Evolutionary conservation across 2,329 filamentous ascomycete species (phyloP).

Genomic region (Ceratocystis papillata): DNA sequence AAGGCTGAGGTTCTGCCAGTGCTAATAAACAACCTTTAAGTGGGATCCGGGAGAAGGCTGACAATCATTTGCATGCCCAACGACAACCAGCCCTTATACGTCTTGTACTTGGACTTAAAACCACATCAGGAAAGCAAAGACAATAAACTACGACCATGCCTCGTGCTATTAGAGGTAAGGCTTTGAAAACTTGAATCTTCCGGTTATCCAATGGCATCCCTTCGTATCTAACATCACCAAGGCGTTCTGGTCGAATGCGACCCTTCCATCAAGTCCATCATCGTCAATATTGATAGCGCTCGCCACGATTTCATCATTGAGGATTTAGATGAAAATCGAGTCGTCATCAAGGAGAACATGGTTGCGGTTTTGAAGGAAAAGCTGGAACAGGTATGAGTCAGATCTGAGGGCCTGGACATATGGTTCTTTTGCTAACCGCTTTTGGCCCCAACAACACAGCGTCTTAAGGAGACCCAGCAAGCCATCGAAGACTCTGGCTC

Average conservation of each 20-base stretch:
- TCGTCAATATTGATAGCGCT: slow-evolving; percentile 61
- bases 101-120: background rate
- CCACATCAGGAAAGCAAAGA: background rate
- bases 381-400: slow-evolving; percentile 49
- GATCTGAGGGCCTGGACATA: background rate
- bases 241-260: slow-evolving; percentile 72
- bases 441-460: slow-evolving; percentile 30
- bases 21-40: background rate
- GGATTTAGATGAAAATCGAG: slow-evolving; percentile 64
- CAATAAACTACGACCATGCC: slow-evolving; percentile 36
- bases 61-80: background rate
- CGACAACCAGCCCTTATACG: background rate
- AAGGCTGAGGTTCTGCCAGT: background rate
- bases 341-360: slow-evolving; percentile 66
- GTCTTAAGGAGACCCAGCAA: slow-evolving; percentile 43
- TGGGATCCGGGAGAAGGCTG: background rate
- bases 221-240: slow-evolving; percentile 28
- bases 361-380: slow-evolving; percentile 54
- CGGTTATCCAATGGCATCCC: slow-evolving; percentile 1
- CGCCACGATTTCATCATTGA: slow-evolving; percentile 68
- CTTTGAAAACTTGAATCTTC: background rate
- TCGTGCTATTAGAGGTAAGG: slow-evolving; percentile 45
- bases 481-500: slow-evolving; percentile 44
- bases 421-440: background rate
- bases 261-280: slow-evolving; percentile 78